phyloP scores from a whole-genome alignment of 768 basidiomycete genomes.

The Boletus eberwhitei region DNA sequence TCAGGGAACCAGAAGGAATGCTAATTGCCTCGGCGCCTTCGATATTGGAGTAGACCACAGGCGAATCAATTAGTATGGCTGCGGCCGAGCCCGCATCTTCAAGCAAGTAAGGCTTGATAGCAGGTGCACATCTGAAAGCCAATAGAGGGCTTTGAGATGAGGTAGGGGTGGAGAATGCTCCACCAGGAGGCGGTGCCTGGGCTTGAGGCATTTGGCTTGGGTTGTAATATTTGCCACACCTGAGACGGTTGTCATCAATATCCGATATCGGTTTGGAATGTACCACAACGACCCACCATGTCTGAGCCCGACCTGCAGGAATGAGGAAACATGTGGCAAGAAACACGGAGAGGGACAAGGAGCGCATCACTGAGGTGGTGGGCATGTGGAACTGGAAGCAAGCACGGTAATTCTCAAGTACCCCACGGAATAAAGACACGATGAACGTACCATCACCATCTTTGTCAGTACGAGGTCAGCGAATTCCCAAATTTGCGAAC shows the following conservation, averaged over 20 bases:
- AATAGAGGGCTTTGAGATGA: constrained; percentile 42
- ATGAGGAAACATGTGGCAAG: constrained; percentile 13
- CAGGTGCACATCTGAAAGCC: constrained; percentile 55
- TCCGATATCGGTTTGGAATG: neutral
- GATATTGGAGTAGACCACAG: constrained; percentile 45
- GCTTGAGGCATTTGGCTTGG: constrained; percentile 33
- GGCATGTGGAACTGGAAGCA: neutral
- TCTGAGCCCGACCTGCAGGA: constrained; percentile 21
- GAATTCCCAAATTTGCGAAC: neutral
- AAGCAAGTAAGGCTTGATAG: constrained; percentile 55
- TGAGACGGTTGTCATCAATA: constrained; percentile 16
- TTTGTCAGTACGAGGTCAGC: neutral
- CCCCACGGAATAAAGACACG: neutral
- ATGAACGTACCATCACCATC: constrained; percentile 13
- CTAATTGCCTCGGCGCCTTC: constrained; percentile 42
- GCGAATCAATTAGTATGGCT: constrained; percentile 52
- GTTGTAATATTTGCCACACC: constrained; percentile 54
- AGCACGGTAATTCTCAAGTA: neutral
- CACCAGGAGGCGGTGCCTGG: constrained; percentile 44
- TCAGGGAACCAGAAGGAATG: constrained; percentile 28
- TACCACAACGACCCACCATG: constrained; percentile 22
- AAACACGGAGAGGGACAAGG: constrained; percentile 9
- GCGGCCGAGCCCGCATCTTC: constrained; percentile 44
- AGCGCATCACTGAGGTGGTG: constrained; percentile 5
- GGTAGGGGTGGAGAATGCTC: constrained; percentile 41